Evolutionary conservation across 305 asterid genomes (phyloP), one percentile per base, ranked within the genome.

Genomic region (Solanum hybrid): DNA sequence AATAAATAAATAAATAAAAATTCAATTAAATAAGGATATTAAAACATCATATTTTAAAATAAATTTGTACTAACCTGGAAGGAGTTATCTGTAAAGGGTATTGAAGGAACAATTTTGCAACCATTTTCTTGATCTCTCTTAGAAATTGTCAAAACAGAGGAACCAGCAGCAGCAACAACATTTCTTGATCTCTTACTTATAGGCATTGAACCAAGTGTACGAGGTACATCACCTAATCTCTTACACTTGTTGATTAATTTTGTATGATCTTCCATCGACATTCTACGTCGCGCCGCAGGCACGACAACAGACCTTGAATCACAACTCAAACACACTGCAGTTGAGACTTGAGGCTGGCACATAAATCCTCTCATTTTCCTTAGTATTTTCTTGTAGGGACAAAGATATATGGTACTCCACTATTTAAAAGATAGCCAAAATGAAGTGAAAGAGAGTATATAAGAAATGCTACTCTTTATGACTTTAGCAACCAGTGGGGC

Each of bases 261-360:
- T 36, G 89, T 46, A 31, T 88, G 95, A 14, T 88, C 92, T 27
- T 82, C 87, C 87, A 32, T 35, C 26, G 86, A n/a, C 35, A 80
- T 86, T 24, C 27, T 85, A 46, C 69, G 75, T 4, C 42, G 90
- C 46, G 90, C 73, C 16, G 85, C 90, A 2, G 93, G 93, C 60
- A 90, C 92, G 24, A 91, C 87, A 22, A 91, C 94, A 17, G 95
- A 89, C 35, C 90, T 88, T 26, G 69, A 87, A 36, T 93, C 95
- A 85, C 91, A 92, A 66, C 92, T 73, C 96, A 91, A 92, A 94
- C 97, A 94, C 86, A 93, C 94, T 40, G 95, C 94, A 36, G 96
- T 94, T 5, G 96, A 91, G 42, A 93, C 88, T 17, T 92, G 87
- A 38, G 95, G 90, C 12, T 92, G 94, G 94, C 98, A 96, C 95